These are phyloP conservation scores for Fusarium sp. DNA, from an alignment of 2,329 filamentous ascomycete species.

Conservation along the genomic window DNA sequence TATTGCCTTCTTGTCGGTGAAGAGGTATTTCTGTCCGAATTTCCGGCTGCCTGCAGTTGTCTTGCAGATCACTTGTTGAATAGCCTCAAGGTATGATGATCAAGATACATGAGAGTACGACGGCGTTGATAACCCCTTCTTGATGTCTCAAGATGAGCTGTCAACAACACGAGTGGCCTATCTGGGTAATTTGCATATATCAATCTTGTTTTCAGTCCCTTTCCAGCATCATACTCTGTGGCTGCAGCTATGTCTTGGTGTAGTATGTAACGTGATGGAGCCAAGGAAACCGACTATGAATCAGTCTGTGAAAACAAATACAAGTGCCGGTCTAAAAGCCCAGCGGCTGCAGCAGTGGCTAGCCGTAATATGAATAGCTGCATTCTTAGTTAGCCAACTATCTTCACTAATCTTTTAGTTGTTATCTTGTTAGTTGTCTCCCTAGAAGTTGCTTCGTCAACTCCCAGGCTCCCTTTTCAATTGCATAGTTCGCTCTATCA, in stretches of 20 bases:
- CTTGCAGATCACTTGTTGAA: constrained; percentile 12
- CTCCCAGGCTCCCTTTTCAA: background rate
- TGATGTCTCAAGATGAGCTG: constrained; percentile 12
- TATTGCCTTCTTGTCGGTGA: constrained; percentile 35
- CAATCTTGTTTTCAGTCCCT: constrained; percentile 13
- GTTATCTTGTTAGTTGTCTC: background rate
- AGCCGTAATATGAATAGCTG: constrained; percentile 1
- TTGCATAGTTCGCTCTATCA: background rate
- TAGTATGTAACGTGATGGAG: background rate
- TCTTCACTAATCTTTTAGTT: constrained; percentile 17
- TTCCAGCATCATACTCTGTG: constrained; percentile 3
- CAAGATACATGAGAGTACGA: constrained; percentile 24
- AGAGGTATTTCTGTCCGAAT: constrained; percentile 16
- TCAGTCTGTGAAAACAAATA: background rate
- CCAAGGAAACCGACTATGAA: background rate
- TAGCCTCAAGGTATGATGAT: constrained; percentile 20
- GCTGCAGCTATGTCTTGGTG: constrained; percentile 13
- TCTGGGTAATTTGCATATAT: constrained; percentile 4
- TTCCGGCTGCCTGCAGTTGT: constrained; percentile 17
- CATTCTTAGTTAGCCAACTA: constrained; percentile 2
- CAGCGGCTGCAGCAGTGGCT: constrained; percentile 16
- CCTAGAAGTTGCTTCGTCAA: constrained; percentile 27
- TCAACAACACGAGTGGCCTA: constrained; percentile 1
- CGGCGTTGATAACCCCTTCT: background rate
- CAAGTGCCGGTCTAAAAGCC: constrained; percentile 19